phyloP scores from a whole-genome alignment of 192 early-diverging fungal genomes.

The Coemansia sp. region DNA sequence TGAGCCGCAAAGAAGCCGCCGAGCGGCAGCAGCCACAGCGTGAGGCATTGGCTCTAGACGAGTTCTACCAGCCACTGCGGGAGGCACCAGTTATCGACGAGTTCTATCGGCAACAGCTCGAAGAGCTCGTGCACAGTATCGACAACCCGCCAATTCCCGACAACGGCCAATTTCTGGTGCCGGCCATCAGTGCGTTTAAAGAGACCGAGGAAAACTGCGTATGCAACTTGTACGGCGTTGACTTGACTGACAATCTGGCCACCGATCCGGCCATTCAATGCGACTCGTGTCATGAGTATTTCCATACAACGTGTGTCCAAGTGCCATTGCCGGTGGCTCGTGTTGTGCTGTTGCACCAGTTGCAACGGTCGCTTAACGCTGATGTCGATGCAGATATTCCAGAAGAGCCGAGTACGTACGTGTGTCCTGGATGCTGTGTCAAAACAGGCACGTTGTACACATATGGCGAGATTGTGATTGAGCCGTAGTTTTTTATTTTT shows the following conservation, averaged over 20 bases:
- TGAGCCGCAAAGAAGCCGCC: not conserved
- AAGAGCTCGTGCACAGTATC: constrained; percentile 22
- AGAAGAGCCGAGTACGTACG: constrained; percentile 17
- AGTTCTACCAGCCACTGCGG: not conserved
- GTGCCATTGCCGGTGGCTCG: constrained; percentile 38
- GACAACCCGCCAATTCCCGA: constrained; percentile 17
- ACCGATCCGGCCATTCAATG: constrained; percentile 60
- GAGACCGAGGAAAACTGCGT: constrained; percentile 39
- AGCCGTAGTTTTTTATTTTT: constrained; percentile 3
- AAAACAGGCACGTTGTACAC: constrained; percentile 16
- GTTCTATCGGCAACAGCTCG: constrained; percentile 16
- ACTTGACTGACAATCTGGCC: constrained; percentile 15
- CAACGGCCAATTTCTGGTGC: constrained; percentile 22
- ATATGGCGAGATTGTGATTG: constrained; percentile 44
- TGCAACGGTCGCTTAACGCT: constrained; percentile 26
- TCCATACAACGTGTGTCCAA: constrained; percentile 61
- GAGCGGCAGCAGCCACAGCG: constrained; percentile 1
- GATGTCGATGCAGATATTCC: constrained; percentile 29
- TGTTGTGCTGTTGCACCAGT: constrained; percentile 31
- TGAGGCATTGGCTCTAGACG: not conserved
- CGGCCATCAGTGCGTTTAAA: constrained; percentile 25
- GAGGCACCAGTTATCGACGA: not conserved
- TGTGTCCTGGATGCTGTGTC: constrained; percentile 47
- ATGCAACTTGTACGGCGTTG: constrained; percentile 30
- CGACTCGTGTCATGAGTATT: constrained; percentile 63